Base-by-base conservation (phyloP, 306 rosid genomes). In the Castanospermum australe region DNA sequence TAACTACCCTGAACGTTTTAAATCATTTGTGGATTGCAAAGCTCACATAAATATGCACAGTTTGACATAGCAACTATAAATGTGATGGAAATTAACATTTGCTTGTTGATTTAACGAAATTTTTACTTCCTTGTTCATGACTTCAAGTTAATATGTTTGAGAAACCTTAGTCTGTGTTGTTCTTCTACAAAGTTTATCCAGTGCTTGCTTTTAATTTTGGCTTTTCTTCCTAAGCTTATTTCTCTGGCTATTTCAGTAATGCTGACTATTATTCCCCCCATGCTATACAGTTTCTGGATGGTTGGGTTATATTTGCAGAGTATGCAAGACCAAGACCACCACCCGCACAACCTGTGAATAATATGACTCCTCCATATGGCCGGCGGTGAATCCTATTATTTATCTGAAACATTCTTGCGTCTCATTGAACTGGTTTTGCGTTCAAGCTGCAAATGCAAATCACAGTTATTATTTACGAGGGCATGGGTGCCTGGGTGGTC, bases 301-400 rank as follows among this genome's bases (percentile, higher is more conserved):
- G 99, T 57, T 96, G 99, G 99, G 99, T 96, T 57, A 93, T 96
- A 85, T 96, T 93, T 70, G 99, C 99, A 0, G 99, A 96, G 89
- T 96, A 96, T 52, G 99, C 99, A 20, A 90, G 87, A 76, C 97
- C 98, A 13, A 96, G 91, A 84, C 15, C 55, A 1, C 83, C 89
- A 14, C 77, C 77, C 10, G 72, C 71, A 25, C 76, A 54, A 32
- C 39, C 76, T 13, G 71, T 56, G 80, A 79, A 78, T 83, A 83
- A 76, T 14, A 32, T 28, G 45, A 4, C 62, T 39, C 66, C 81
- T 21, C 76, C 86, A 48, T 83, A 87, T 75, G 83, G 85, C 65
- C 82, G 82, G 33, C 84, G 54, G 59, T 88, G 83, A 88, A 33
- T 79, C 30, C 35, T 44, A 20, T 45, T 14, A 20, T 67, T 32